Evolutionary conservation across 225 moss, liverwort and hornwort species (phyloP).

Genomic region (Neckera pumila): DNA sequence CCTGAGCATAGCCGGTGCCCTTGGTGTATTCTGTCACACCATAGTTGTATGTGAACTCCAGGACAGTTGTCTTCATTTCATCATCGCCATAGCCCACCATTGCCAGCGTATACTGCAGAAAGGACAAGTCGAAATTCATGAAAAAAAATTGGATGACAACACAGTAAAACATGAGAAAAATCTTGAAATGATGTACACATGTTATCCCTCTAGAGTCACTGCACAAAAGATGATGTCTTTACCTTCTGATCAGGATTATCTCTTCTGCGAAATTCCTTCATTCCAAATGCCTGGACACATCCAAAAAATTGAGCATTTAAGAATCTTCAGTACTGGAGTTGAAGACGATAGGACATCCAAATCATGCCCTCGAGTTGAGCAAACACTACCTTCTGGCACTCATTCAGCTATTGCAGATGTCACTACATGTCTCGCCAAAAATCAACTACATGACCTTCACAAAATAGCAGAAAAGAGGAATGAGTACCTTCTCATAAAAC

Average conservation of each 20-base stretch:
- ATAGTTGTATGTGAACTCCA: slow-evolving; percentile 96
- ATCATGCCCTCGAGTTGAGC: background rate
- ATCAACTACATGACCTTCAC: background rate
- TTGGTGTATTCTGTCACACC: slow-evolving; percentile 86
- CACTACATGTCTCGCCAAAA: background rate
- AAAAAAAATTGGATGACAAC: background rate
- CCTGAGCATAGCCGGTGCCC: slow-evolving; percentile 92
- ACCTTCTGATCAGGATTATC: slow-evolving; percentile 84
- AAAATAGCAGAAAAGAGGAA: background rate
- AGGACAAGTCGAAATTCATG: background rate
- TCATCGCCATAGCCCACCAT: slow-evolving; percentile 82
- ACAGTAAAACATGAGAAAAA: background rate
- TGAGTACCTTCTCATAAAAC: slow-evolving; percentile 77
- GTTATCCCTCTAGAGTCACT: background rate
- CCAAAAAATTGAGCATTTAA: background rate
- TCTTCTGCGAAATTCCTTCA: slow-evolving; percentile 67
- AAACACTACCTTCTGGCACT: background rate
- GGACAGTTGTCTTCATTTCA: slow-evolving; percentile 68
- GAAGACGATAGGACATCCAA: background rate
- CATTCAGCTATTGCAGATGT: background rate
- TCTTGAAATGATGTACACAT: background rate
- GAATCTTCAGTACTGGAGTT: background rate
- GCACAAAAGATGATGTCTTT: background rate
- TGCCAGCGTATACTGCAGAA: slow-evolving; percentile 65
- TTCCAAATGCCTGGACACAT: slow-evolving; percentile 69